Evolutionary conservation across 257 asterid genomes (phyloP), one percentile per base, ranked within the genome.

Genomic region (Nicotiana obtusifolia): DNA sequence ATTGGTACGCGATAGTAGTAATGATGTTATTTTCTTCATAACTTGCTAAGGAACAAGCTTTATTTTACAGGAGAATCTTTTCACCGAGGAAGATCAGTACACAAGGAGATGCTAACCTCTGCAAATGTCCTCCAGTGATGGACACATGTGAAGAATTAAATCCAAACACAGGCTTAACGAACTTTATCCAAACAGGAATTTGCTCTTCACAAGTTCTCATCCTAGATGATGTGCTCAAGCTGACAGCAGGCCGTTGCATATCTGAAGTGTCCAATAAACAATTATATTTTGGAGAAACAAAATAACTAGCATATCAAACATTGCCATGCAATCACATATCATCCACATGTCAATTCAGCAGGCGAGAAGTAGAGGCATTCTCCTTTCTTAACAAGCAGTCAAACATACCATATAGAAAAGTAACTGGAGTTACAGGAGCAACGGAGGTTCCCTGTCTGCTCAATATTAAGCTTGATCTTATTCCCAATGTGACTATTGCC

Each of bases 351-450:
- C 44, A 26, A 75, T 75, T 24, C 62, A 7, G 16, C 80, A 75
- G 44, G 15, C 3, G 41, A 44, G 62, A 37, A 49, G 64, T 49
- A 54, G 44, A 75, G 44, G n/a, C 30, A 53, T 35, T 69, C 22
- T 26, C 61, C 82, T 37, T 47, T 26, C 33, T 64, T 57, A 30
- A 28, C 4, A 64, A 44, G 31, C 31, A 33, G 30, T 57, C 62
- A 41, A 61, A 81, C 88, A 75, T 90, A 95, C 99, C 99, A 16
- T 92, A 95, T 81, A 95, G 96, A 85, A 95, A 95, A 33, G 97
- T 89, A 60, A 94, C 88, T 4, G 98, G 98, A 81, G 91, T 75
- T 16, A 92, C 89, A 19, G 97, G 88, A 87, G 97, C 86, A 87
- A 95, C 91, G 2, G 97, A 87, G 44, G 96, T 94, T 83, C 97